Base-by-base conservation (phyloP, 1,139 yeast genomes). In the Yamadazyma diddensiae region DNA sequence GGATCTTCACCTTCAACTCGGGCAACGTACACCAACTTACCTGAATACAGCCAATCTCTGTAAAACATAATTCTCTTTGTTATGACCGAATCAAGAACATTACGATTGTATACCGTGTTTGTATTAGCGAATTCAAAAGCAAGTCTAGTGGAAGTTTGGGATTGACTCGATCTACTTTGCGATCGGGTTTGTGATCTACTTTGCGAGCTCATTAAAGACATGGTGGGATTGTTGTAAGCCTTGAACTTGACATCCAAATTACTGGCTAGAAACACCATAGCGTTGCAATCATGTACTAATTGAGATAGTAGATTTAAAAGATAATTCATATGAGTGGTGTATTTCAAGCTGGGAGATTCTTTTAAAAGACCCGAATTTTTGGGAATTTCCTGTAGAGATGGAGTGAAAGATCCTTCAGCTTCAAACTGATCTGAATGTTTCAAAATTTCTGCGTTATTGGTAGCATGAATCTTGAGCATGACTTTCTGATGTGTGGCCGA, bases 401-500 rank as follows among this genome's bases (percentile, higher is more conserved):
- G 15, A 5, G 38, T 38, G 3, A 36, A 36, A 3, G 46, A 30
- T 2, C 65, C 65, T 24, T 60, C 64, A 9, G 45, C 41, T 14
- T 35, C 35, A n/a, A 44, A 34, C 31, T 53, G 47, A 13, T 47
- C 55, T 17, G 28, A 14, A 11, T 36, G 34, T 30, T 55, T 55
- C 4, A 62, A 29, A 11, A 57, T 39, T 1, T 41, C 43, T 6
- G 47, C 29, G 34, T 65, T 56, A 24, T 55, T 48, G 15, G 48
- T 55, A 10, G 62, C 46, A 35, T 64, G 70, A 36, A 52, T 54
- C 34, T 58, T 57, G n/a, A 65, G 47, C 7, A 68, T 42, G 3
- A 52, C 36, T 31, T 64, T 67, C 42, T 67, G 71, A 37, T 66
- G 59, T 3, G 55, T 39, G 1, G 63, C 51, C 1, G 62, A 50